Evolutionary conservation across 306 rosid species (phyloP).

Genomic region (Pachyrhizus erosus): DNA sequence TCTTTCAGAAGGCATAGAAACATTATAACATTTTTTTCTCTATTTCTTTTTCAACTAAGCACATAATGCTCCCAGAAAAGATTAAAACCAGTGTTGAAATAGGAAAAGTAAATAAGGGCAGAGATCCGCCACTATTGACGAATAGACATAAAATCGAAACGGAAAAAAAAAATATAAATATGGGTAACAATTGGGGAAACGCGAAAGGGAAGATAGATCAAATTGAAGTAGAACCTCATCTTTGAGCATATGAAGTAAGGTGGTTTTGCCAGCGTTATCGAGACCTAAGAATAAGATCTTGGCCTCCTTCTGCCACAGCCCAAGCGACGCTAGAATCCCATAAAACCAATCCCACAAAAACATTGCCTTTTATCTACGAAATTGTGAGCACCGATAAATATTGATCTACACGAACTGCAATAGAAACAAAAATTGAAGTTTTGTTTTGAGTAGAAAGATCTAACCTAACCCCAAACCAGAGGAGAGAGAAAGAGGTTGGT

Average conservation of each 20-base stretch:
- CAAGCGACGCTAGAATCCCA: conserved; percentile 88
- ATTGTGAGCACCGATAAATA: conserved; percentile 3
- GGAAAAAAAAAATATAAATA: not conserved
- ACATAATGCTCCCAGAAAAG: not conserved
- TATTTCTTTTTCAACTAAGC: not conserved
- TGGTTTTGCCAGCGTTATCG: conserved; percentile 90
- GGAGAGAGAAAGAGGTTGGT: too few relatives aligned
- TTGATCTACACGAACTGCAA: not conserved
- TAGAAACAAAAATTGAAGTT: too few relatives aligned
- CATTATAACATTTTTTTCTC: not conserved
- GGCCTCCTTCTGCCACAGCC: conserved; percentile 93
- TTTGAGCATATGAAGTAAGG: conserved; percentile 92
- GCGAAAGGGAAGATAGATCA: not conserved
- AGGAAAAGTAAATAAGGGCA: not conserved
- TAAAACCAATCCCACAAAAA: conserved; percentile 87
- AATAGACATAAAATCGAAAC: not conserved
- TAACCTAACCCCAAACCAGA: conserved; percentile 52
- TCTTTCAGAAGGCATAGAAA: not conserved
- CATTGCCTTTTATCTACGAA: not conserved
- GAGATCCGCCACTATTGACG: not conserved
- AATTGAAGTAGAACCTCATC: conserved; percentile 67
- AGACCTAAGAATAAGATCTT: conserved; percentile 93
- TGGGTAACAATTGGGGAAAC: not conserved
- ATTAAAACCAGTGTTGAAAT: not conserved
- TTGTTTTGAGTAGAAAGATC: conserved; percentile 27